Percentiles rank a stretch among this genome's conserved stretches.
Conservation (phyloP, 108 stramenopile genomes). For the Nitzschia putrida region DNA sequence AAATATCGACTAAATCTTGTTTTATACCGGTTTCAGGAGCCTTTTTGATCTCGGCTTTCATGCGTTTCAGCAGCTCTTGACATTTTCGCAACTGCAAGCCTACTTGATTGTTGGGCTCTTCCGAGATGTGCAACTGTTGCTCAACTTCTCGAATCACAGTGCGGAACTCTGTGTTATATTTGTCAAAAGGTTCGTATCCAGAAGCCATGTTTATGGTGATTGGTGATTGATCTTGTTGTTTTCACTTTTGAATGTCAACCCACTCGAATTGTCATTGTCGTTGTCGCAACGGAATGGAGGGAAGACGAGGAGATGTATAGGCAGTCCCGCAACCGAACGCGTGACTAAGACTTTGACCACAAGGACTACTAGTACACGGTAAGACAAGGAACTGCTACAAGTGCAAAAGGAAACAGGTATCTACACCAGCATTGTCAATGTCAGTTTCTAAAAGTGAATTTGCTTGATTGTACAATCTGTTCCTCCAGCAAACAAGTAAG, state of each 20-base stretch:
- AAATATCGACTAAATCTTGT: conserved; percentile 35
- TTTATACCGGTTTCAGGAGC: conserved; percentile 15
- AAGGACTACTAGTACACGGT: no score
- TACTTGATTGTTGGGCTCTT: background rate
- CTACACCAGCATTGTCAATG: background rate
- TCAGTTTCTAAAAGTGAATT: conserved; percentile 15
- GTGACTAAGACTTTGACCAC: no score
- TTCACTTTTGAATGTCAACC: no score
- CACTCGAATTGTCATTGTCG: no score
- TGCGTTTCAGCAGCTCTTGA: conserved; percentile 11
- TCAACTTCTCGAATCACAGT: conserved; percentile 10
- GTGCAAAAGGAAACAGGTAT: no score
- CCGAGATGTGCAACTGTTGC: background rate
- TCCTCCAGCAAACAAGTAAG: conserved; percentile 66
- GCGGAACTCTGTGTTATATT: conserved; percentile 11
- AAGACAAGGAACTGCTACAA: no score
- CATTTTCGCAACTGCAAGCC: conserved; percentile 3
- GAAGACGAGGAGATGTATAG: background rate
- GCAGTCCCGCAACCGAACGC: background rate
- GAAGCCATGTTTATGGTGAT: conserved; percentile 4
- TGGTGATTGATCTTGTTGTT: no score
- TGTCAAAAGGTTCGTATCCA: conserved; percentile 16
- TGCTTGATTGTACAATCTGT: conserved; percentile 75
- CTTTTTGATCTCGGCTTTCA: conserved; percentile 7
- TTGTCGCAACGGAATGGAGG: background rate